A percentile compares a stretch with the other conserved stretches of the same genome.
phyloP scores from a whole-genome alignment of 2,329 filamentous ascomycete species.

The Paramyrothecium roridum region DNA sequence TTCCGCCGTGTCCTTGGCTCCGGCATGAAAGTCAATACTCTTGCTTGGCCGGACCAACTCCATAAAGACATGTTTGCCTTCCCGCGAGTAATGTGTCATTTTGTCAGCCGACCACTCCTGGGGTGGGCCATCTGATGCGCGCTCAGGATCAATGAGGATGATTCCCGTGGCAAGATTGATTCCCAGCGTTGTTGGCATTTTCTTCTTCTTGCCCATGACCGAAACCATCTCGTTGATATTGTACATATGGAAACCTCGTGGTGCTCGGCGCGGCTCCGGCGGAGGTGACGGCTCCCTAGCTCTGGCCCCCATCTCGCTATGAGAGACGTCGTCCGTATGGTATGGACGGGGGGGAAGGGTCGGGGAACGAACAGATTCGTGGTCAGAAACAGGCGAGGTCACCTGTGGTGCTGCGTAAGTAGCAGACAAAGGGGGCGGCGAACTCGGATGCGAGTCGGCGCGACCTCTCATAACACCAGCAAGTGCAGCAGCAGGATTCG shows the following conservation, averaged over 20 bases:
- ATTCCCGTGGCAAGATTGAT: conserved; percentile 85
- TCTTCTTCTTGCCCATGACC: conserved; percentile 95
- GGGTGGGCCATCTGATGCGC: conserved; percentile 74
- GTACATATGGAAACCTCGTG: conserved; percentile 87
- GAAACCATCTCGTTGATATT: conserved; percentile 97
- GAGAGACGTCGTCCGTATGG: conserved; percentile 12
- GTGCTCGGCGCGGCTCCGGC: conserved; percentile 51
- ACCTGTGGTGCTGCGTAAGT: conserved; percentile 20
- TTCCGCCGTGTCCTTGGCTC: conserved; percentile 92
- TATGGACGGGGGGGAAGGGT: conserved; percentile 8
- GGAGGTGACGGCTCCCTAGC: conserved; percentile 1
- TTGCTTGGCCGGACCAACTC: conserved; percentile 90
- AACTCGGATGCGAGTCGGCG: conserved; percentile 26
- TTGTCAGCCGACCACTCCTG: conserved; percentile 94
- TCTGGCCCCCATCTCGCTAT: not conserved
- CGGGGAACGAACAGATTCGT: conserved; percentile 12
- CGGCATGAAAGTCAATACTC: conserved; percentile 94
- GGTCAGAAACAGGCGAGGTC: conserved; percentile 16
- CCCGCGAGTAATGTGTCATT: conserved; percentile 95
- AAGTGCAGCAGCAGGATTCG: conserved; percentile 51
- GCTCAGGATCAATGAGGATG: conserved; percentile 88
- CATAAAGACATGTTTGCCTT: conserved; percentile 96
- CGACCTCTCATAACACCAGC: conserved; percentile 54
- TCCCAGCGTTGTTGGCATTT: conserved; percentile 96
- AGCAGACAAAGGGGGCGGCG: conserved; percentile 18